Conservation (phyloP, 2,329 filamentous ascomycete species). For the Aspergillus aculeatus region DNA sequence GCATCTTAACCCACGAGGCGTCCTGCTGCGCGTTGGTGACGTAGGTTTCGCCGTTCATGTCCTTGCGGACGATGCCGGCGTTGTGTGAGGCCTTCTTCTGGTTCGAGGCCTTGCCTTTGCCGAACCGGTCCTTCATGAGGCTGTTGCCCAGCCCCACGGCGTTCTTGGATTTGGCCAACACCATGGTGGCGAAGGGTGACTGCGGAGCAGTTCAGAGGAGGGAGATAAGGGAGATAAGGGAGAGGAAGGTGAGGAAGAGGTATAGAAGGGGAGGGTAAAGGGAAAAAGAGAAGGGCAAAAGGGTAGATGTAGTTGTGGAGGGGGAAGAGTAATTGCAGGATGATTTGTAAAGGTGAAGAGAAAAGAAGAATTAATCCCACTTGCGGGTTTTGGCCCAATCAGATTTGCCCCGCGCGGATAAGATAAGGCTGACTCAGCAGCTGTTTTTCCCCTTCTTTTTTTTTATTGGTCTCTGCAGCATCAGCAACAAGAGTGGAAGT, state of each 20-base stretch:
- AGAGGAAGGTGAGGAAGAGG: constrained; percentile 15
- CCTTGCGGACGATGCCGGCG: constrained; percentile 66
- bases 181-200: constrained; percentile 52
- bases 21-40: constrained; percentile 88
- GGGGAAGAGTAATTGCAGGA: neutral
- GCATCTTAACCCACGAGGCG: constrained; percentile 98
- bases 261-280: constrained; percentile 1
- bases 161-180: constrained; percentile 90
- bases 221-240: neutral
- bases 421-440: constrained; percentile 30
- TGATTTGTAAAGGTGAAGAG: constrained; percentile 5
- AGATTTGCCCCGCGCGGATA: constrained; percentile 22
- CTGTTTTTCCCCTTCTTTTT: neutral
- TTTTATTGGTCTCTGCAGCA: no score
- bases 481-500: no score
- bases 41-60: constrained; percentile 81
- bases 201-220: constrained; percentile 1
- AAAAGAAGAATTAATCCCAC: neutral
- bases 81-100: constrained; percentile 69
- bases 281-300: neutral
- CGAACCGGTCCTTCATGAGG: constrained; percentile 98
- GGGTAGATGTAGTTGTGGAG: neutral
- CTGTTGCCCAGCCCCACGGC: constrained; percentile 91
- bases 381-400: neutral
- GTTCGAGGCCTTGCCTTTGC: constrained; percentile 82